Evolutionary conservation across 306 rosid species (phyloP), one percentile per base, ranked within the genome.

Genomic region (Quercus wislizeni): DNA sequence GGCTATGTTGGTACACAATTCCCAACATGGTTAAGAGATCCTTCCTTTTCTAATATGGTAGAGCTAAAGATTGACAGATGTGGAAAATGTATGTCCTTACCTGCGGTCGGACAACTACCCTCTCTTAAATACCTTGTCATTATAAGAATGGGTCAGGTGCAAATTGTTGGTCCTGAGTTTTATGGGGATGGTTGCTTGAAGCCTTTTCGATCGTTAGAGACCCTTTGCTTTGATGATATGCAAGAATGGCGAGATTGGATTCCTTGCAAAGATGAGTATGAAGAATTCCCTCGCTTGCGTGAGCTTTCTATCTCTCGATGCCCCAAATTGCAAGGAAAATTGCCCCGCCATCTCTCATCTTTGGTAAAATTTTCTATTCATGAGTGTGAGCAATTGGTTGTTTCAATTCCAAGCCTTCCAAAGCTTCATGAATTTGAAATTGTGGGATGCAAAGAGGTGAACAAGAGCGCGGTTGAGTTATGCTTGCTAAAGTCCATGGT

Each of bases 21-120:
- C 49, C 56, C 79, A 51, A 5, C 73, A 0, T 76, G 79, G 73
- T 19, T 76, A 1, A 49, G 73, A 49, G 3, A 6, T 64, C 25
- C 73, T 49, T 64, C 25, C 11, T 76, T 76, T 43, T 51, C 54
- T n/a, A 6, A n/a, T 3, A 49, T 76, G 79, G 79, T n/a, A 18
- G 0, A 4, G 2, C 4, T 74, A 3, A 33, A 0, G 5, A 55
- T 74, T 30, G n/a, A 55, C 2, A 30, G n/a, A 30, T 74, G 77
- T 38, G 25, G 13, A n/a, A 43, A 20, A 1, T 74, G 78, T 17
- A 41, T 3, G 20, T 58, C 61, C 1, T 58, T 58, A n/a, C 78
- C 69, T 2, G 21, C 56, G 3, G 10, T 74, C 6, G 69, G 69
- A 38, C 69, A 30, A 5, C 14, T 74, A 25, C 51, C 28, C 0